Evolutionary conservation across 2,329 filamentous ascomycete genomes (phyloP).

Genomic region (Exserohilum turcica): DNA sequence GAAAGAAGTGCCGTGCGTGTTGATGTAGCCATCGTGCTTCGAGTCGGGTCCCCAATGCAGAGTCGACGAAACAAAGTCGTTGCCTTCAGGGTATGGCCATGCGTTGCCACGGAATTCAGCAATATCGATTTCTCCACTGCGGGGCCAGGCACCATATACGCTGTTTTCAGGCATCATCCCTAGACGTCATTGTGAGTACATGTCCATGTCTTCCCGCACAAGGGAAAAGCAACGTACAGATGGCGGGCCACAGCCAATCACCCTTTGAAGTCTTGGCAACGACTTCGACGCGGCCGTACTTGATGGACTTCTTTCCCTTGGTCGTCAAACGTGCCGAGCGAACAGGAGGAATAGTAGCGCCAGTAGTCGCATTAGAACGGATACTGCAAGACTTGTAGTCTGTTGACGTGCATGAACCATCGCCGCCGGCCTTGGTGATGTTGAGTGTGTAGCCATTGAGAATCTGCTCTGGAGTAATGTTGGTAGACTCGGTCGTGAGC

Average conservation of each 20-base stretch:
- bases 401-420: conserved; percentile 70
- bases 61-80: conserved; percentile 76
- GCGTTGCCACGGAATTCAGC: conserved; percentile 76
- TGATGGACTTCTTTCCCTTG: conserved; percentile 71
- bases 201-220: too few species aligned
- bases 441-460: conserved; percentile 52
- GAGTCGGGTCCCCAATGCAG: conserved; percentile 71
- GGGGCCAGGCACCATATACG: conserved; percentile 76
- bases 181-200: conserved; percentile 35
- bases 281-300: conserved; percentile 80
- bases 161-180: conserved; percentile 65
- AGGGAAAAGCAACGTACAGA: conserved; percentile 56
- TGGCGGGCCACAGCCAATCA: conserved; percentile 87
- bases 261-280: conserved; percentile 74
- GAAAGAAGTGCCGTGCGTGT: conserved; percentile 26
- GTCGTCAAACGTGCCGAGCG: conserved; percentile 79
- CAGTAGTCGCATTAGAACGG: conserved; percentile 74
- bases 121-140: conserved; percentile 82
- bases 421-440: conserved; percentile 32
- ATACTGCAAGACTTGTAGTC: conserved; percentile 66
- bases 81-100: conserved; percentile 74
- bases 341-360: conserved; percentile 74
- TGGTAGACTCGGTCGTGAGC: conserved; percentile 68
- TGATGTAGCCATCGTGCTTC: conserved; percentile 30
- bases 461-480: conserved; percentile 68